Evolutionary conservation across 805 yeast species (phyloP).

Genomic region (Metschnikowia dekortorum): DNA sequence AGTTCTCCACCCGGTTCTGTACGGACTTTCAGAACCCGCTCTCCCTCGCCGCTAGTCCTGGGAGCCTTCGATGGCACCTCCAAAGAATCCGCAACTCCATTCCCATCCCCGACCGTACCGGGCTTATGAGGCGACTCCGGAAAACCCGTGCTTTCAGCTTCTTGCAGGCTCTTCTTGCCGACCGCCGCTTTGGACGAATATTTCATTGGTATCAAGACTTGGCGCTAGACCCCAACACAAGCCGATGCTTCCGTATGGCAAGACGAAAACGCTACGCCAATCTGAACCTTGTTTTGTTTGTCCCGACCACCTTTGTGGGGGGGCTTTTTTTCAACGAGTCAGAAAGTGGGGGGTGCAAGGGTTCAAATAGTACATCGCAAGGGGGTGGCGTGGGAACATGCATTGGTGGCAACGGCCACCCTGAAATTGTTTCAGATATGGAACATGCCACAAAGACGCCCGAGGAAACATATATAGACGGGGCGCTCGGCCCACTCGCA

Average conservation of each 20-base stretch:
- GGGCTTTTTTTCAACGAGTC: conserved; percentile 50
- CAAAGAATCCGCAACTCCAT: neutral
- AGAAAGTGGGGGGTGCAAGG: neutral
- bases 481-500: neutral
- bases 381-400: neutral
- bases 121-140: neutral
- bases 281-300: conserved; percentile 41
- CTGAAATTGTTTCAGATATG: neutral
- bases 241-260: conserved; percentile 49
- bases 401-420: neutral
- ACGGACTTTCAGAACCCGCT: neutral
- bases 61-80: neutral
- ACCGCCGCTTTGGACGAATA: neutral
- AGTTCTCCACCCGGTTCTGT: conserved; percentile 8
- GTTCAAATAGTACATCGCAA: neutral
- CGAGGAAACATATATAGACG: neutral
- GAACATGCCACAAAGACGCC: neutral
- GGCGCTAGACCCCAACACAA: neutral
- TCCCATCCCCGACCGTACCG: neutral
- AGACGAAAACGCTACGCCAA: conserved; percentile 51
- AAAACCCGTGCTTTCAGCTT: neutral
- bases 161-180: neutral
- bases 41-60: neutral
- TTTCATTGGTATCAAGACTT: conserved; percentile 1
- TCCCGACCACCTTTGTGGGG: conserved; percentile 61